A percentile compares a stretch with the other conserved stretches of the same genome.
These are phyloP conservation scores for Colletotrichum sublineola DNA, from an alignment of 2,329 filamentous ascomycete species.

Conservation along the genomic window DNA sequence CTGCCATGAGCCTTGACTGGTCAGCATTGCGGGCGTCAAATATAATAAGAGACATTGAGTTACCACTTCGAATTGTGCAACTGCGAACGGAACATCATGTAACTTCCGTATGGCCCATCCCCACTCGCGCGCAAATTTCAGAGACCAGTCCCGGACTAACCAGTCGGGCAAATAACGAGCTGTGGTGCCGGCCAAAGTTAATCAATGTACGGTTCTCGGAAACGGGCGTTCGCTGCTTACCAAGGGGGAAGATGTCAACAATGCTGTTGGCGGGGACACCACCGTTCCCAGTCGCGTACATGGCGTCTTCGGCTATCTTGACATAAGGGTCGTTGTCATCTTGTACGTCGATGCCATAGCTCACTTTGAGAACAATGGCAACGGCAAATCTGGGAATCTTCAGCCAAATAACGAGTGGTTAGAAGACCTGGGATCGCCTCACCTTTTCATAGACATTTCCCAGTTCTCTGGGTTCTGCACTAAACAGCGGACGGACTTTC, in stretches of 20 bases:
- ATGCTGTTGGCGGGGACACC: slow-evolving; percentile 53
- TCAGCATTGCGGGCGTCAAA: slow-evolving; percentile 36
- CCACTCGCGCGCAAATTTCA: slow-evolving; percentile 52
- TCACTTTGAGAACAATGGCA: slow-evolving; percentile 51
- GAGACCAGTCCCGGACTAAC: slow-evolving; percentile 49
- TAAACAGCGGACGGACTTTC: slow-evolving; percentile 47
- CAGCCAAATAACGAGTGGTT: slow-evolving; percentile 3
- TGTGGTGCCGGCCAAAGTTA: slow-evolving; percentile 45
- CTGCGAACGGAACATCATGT: slow-evolving; percentile 51
- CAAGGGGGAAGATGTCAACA: slow-evolving; percentile 62
- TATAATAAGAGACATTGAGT: slow-evolving; percentile 32
- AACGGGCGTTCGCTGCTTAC: slow-evolving; percentile 44
- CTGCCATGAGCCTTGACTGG: slow-evolving; percentile 35
- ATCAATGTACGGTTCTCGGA: slow-evolving; percentile 39
- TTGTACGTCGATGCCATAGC: slow-evolving; percentile 49
- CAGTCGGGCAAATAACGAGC: slow-evolving; percentile 57
- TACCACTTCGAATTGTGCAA: slow-evolving; percentile 48
- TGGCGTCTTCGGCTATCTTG: slow-evolving; percentile 45
- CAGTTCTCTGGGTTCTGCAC: slow-evolving; percentile 43
- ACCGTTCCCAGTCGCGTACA: slow-evolving; percentile 49
- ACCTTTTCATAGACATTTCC: slow-evolving; percentile 43
- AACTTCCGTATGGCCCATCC: slow-evolving; percentile 51
- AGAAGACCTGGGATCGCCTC: background rate
- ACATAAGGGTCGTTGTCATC: slow-evolving; percentile 49
- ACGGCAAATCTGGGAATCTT: slow-evolving; percentile 46